These are phyloP conservation scores for Alisma plantagoaquatica DNA, from an alignment of 106 monocot species.

Conservation along the genomic window DNA sequence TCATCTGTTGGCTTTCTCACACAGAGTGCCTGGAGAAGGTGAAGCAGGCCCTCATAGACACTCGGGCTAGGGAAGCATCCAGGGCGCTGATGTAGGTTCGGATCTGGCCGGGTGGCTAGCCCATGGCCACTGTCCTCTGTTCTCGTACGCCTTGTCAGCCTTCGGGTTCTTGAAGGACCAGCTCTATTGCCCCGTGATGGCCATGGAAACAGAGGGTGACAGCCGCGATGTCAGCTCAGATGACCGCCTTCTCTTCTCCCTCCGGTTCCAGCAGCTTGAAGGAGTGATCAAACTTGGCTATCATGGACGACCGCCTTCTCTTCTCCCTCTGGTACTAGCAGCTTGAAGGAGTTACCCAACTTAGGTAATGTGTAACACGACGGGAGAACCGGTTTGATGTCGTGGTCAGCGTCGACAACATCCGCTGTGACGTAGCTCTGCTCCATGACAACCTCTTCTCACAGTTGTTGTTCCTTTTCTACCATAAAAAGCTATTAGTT, in stretches of 20 bases:
- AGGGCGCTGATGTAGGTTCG: slow-evolving; percentile 30
- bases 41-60: slow-evolving; percentile 26
- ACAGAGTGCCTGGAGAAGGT: slow-evolving; percentile 39
- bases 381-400: slow-evolving; percentile 48
- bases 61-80: slow-evolving; percentile 29
- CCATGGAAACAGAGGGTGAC: too few relatives aligned
- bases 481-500: too few relatives aligned
- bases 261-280: slow-evolving; percentile 35
- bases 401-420: slow-evolving; percentile 50
- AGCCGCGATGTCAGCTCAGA: too few relatives aligned
- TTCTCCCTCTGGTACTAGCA: slow-evolving; percentile 76
- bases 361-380: slow-evolving; percentile 37
- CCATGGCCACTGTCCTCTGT: slow-evolving; percentile 34
- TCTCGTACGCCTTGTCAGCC: too few relatives aligned
- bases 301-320: slow-evolving; percentile 69
- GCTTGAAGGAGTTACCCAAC: slow-evolving; percentile 71
- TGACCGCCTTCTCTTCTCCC: slow-evolving; percentile 50
- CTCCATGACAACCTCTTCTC: too few relatives aligned
- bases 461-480: too few relatives aligned
- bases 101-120: slow-evolving; percentile 48
- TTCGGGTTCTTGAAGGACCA: too few relatives aligned
- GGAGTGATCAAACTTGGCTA: slow-evolving; percentile 63
- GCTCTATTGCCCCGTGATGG: too few relatives aligned
- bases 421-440: slow-evolving; percentile 48
- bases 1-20: too few relatives aligned